phyloP scores from a whole-genome alignment of 2,329 filamentous ascomycete genomes.

The Passalora sequoiae region DNA sequence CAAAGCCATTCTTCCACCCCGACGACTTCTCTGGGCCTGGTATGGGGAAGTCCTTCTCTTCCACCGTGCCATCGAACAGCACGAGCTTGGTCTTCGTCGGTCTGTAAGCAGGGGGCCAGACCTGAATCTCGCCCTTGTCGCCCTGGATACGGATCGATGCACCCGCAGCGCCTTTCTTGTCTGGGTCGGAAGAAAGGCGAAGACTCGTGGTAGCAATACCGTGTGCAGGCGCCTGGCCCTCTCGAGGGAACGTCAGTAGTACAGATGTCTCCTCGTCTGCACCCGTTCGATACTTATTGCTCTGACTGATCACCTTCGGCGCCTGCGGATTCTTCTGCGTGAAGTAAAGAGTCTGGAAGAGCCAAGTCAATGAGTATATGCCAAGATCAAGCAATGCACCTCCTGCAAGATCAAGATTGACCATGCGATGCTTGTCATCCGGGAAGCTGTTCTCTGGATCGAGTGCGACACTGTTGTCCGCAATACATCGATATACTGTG shows the following conservation, averaged over 20 bases:
- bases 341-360: constrained; percentile 84
- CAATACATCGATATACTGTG: constrained; percentile 52
- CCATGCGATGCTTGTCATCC: constrained; percentile 65
- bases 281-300: constrained; percentile 68
- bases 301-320: constrained; percentile 62
- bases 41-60: constrained; percentile 43
- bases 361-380: constrained; percentile 83
- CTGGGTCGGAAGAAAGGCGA: constrained; percentile 58
- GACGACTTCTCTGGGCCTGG: constrained; percentile 46
- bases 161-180: constrained; percentile 54
- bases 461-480: constrained; percentile 56
- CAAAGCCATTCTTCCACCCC: constrained; percentile 47
- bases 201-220: constrained; percentile 61
- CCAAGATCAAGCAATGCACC: constrained; percentile 79
- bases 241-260: constrained; percentile 67
- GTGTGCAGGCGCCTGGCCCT: constrained; percentile 55
- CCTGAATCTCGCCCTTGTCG: constrained; percentile 74
- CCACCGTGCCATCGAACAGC: constrained; percentile 42
- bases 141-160: constrained; percentile 76
- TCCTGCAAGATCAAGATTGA: constrained; percentile 77
- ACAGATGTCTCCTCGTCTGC: constrained; percentile 75
- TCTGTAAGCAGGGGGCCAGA: constrained; percentile 65
- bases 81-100: constrained; percentile 48
- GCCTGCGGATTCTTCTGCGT: constrained; percentile 62
- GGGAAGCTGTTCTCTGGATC: constrained; percentile 55